Conservation (phyloP, 768 basidiomycete species). For the Rhizopogon rudus region DNA sequence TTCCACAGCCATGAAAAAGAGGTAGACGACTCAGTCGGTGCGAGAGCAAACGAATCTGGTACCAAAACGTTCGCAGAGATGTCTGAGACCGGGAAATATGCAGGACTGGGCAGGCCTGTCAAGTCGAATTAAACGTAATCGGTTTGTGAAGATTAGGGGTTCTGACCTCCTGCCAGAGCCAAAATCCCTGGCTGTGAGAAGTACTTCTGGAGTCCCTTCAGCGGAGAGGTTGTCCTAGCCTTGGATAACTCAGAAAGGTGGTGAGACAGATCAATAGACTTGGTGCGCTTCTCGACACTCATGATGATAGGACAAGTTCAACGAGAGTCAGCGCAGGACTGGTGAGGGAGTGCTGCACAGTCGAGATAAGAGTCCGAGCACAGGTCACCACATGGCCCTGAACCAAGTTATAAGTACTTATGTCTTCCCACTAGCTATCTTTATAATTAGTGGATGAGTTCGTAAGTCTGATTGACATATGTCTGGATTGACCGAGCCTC, state of each 20-base stretch:
- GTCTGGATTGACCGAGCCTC: too few relatives aligned
- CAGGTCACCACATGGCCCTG: background rate
- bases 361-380: background rate
- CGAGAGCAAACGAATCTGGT: constrained; percentile 44
- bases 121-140: background rate
- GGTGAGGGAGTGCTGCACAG: background rate
- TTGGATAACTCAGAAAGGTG: constrained; percentile 59
- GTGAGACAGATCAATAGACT: constrained; percentile 65
- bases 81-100: constrained; percentile 65
- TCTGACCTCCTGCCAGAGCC: constrained; percentile 63
- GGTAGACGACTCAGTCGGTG: constrained; percentile 17
- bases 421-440: background rate
- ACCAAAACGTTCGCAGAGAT: constrained; percentile 51
- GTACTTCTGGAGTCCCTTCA: constrained; percentile 67
- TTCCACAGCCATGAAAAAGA: constrained; percentile 57
- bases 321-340: background rate
- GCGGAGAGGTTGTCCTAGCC: constrained; percentile 45
- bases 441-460: too few relatives aligned
- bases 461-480: too few relatives aligned
- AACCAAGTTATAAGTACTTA: background rate
- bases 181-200: constrained; percentile 48
- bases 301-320: constrained; percentile 9
- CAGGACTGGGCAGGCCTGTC: constrained; percentile 59
- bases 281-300: constrained; percentile 30
- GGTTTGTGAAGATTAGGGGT: background rate